Conservation (phyloP, 257 asterid genomes). For the Paraleonurus japonicus region DNA sequence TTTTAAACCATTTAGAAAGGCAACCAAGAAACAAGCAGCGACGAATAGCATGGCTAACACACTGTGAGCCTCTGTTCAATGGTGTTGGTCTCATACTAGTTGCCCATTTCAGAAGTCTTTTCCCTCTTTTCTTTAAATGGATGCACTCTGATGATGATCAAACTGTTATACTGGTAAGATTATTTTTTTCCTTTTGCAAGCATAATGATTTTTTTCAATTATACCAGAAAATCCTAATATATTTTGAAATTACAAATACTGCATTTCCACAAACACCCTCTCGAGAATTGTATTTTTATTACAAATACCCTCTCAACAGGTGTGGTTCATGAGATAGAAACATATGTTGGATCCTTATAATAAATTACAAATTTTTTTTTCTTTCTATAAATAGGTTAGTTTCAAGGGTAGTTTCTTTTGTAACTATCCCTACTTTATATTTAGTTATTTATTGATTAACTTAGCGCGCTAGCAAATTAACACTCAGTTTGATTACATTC, state of each 20-base stretch:
- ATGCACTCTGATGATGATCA: conserved; percentile 90
- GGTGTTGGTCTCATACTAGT: conserved; percentile 68
- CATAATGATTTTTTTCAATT: no score
- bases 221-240: not conserved
- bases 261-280: no score
- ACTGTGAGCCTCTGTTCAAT: conserved; percentile 66
- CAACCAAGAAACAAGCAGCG: conserved; percentile 89
- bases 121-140: conserved; percentile 91
- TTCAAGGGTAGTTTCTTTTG: not conserved
- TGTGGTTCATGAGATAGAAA: no score
- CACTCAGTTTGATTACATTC: conserved; percentile 1
- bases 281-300: no score
- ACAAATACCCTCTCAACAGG: no score
- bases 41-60: conserved; percentile 71
- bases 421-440: not conserved
- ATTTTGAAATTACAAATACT: no score
- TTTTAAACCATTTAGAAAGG: conserved; percentile 88
- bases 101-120: conserved; percentile 80
- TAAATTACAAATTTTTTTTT: not conserved
- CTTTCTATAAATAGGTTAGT: not conserved
- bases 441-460: no score
- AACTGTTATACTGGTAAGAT: conserved; percentile 75
- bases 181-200: conserved; percentile 20
- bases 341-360: no score
- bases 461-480: no score